A percentile compares a stretch with the other conserved stretches of the same genome.
Evolutionary conservation across 169 alveolate genomes (phyloP).

Genomic region (Fabrea salina): DNA sequence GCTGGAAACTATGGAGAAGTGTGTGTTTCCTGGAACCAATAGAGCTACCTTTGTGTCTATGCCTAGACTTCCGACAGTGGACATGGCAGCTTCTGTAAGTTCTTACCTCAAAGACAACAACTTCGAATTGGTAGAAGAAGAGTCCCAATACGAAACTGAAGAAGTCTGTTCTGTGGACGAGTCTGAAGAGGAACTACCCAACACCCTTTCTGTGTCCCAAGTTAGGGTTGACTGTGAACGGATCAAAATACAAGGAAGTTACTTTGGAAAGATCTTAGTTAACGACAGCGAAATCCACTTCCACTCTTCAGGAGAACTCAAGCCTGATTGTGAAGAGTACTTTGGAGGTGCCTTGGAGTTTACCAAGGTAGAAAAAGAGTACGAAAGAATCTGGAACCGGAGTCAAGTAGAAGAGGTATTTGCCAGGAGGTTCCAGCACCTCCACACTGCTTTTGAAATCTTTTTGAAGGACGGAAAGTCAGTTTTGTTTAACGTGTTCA

Average conservation of each 20-base stretch:
- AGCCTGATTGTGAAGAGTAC: background rate
- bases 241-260: constrained; percentile 30
- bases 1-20: background rate
- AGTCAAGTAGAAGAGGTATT: constrained; percentile 35
- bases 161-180: no score
- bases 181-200: no score
- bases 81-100: no score
- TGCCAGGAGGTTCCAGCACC: constrained; percentile 37
- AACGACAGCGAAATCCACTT: constrained; percentile 27
- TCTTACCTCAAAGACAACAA: no score
- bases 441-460: constrained; percentile 44
- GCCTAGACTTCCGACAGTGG: no score
- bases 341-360: background rate
- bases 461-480: constrained; percentile 33
- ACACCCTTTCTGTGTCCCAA: no score
- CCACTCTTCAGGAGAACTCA: constrained; percentile 21
- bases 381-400: constrained; percentile 25
- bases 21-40: no score
- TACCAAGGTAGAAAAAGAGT: background rate
- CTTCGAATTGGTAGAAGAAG: no score
- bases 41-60: no score
- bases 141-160: no score
- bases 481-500: constrained; percentile 40
- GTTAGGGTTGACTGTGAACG: constrained; percentile 11
- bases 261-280: constrained; percentile 36